Conservation (phyloP, 768 basidiomycete species). For the Psilocybe cubensis region DNA sequence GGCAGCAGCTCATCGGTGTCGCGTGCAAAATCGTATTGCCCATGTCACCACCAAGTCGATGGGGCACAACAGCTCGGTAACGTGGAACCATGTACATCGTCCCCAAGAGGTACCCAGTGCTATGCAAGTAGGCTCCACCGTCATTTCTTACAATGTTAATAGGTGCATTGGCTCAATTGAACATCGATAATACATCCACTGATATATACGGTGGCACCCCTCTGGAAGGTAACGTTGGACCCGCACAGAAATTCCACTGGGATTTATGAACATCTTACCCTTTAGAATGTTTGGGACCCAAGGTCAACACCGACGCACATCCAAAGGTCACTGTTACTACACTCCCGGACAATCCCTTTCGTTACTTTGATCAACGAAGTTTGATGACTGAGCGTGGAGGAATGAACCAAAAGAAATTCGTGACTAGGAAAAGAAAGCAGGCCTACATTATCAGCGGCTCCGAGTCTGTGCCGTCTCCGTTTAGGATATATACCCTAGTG, state of each 20-base stretch:
- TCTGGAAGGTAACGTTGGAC: neutral
- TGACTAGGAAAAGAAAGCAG: constrained; percentile 1
- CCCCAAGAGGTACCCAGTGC: neutral
- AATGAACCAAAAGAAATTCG: neutral
- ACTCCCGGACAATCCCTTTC: neutral
- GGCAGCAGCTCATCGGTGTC: neutral
- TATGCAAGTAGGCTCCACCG: no score
- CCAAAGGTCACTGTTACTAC: neutral
- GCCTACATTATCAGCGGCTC: neutral
- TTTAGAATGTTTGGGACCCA: neutral
- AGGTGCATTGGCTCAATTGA: no score
- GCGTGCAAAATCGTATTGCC: neutral
- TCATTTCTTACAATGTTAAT: neutral
- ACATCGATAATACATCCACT: no score
- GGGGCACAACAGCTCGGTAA: neutral
- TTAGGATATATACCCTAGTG: neutral
- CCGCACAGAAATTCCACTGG: no score
- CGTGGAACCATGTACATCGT: neutral
- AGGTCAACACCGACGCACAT: neutral
- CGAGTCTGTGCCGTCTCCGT: neutral
- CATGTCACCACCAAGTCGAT: neutral
- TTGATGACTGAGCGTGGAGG: neutral
- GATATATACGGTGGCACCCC: neutral
- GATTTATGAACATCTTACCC: no score
- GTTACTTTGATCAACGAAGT: neutral